Conservation (phyloP, 306 rosid species). For the Pyrus betulifolia region DNA sequence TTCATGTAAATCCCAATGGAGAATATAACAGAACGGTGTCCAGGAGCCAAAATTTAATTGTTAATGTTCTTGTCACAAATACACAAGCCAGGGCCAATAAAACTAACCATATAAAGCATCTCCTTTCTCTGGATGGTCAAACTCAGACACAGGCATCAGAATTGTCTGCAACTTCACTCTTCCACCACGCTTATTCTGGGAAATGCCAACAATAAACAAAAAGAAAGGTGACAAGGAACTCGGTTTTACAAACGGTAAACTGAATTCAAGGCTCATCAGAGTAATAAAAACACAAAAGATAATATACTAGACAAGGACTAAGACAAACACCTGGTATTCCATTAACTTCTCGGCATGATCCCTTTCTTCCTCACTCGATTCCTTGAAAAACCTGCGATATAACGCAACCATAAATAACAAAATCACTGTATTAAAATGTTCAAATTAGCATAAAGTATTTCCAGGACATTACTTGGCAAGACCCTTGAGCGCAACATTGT, state of each 20-base stretch:
- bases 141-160: slow-evolving; percentile 29
- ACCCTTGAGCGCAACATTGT: slow-evolving; percentile 90
- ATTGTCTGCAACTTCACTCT: slow-evolving; percentile 69
- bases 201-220: background rate
- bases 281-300: background rate
- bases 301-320: background rate
- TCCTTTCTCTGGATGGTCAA: slow-evolving; percentile 32
- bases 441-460: background rate
- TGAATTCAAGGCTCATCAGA: background rate
- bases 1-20: background rate
- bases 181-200: slow-evolving; percentile 87
- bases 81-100: background rate
- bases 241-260: background rate
- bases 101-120: slow-evolving; percentile 29
- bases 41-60: background rate
- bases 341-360: slow-evolving; percentile 87
- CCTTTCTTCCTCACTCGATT: slow-evolving; percentile 92
- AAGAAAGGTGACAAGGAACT: background rate
- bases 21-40: too few relatives aligned
- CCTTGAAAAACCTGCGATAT: slow-evolving; percentile 60
- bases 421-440: background rate
- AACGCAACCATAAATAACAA: background rate
- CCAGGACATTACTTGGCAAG: slow-evolving; percentile 51
- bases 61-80: background rate
- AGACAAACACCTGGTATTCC: slow-evolving; percentile 69